These are phyloP conservation scores for Plantago major DNA, from an alignment of 257 asterid species.

Conservation along the genomic window DNA sequence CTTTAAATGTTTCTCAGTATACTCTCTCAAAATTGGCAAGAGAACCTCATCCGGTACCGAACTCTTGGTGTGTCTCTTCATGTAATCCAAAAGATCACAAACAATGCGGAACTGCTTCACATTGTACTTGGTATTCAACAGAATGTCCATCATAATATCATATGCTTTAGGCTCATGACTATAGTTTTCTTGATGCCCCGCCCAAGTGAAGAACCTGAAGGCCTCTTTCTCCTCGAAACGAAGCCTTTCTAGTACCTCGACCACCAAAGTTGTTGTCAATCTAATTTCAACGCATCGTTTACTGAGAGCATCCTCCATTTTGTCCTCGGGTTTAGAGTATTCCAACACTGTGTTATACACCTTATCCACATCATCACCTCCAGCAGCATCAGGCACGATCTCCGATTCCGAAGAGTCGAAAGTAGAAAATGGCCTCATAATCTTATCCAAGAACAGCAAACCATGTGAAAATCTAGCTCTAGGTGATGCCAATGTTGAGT, in stretches of 20 bases:
- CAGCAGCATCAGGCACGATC: conserved; percentile 20
- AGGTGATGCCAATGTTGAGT: neutral
- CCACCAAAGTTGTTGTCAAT: conserved; percentile 64
- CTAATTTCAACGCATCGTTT: conserved; percentile 27
- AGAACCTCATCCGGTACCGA: conserved; percentile 60
- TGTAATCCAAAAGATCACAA: conserved; percentile 82
- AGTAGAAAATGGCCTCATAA: conserved; percentile 36
- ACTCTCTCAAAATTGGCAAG: conserved; percentile 54
- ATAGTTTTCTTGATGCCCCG: conserved; percentile 58
- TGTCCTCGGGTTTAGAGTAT: conserved; percentile 55
- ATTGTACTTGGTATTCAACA: conserved; percentile 80
- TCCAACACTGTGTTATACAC: conserved; percentile 52
- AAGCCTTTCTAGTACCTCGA: conserved; percentile 61
- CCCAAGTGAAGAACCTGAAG: conserved; percentile 87
- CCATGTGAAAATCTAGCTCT: conserved; percentile 5
- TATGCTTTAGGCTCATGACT: conserved; percentile 70
- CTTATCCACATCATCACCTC: conserved; percentile 35
- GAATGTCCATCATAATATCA: conserved; percentile 72
- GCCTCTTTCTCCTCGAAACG: conserved; percentile 75
- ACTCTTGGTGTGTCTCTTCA: conserved; percentile 59
- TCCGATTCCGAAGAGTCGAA: conserved; percentile 28
- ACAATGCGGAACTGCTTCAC: conserved; percentile 69
- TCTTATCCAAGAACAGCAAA: conserved; percentile 16
- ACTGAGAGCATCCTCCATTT: conserved; percentile 83
- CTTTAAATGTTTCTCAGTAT: conserved; percentile 74